Evolutionary conservation across 306 rosid genomes (phyloP), one percentile per base, ranked within the genome.

Genomic region (Vigna unguiculata): DNA sequence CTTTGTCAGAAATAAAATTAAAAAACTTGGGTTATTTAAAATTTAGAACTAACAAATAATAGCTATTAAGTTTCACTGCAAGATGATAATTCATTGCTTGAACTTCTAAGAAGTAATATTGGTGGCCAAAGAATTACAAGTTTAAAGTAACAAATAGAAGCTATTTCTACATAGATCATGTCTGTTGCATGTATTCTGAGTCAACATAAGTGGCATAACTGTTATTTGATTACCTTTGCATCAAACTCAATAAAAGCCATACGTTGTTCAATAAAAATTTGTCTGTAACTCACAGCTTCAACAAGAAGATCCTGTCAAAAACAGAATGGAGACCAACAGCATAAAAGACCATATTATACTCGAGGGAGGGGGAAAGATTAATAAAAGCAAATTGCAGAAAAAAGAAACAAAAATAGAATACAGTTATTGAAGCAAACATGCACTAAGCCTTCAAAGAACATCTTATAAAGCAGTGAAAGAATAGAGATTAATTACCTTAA

Each of bases 201-300:
- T 53, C 55, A 80, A 6, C 25, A 41, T 13, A 10, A 43, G 69
- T 58, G 66, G 40, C 78, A 76, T 52, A 60, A 72, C 7, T 47
- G 32, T 48, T 70, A 32, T 30, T 58, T 62, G 47, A 78, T 78
- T 90, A 95, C 98, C 98, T 95, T 89, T 8, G 89, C 89, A 36
- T 95, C 97, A 62, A 87, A 77, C 76, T 95, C 96, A 78, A 95
- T 74, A 45, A 70, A 77, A 53, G 90, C 70, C 97, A 95, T 83
- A 32, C 84, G 96, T 17, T 66, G 82, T 74, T 81, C 93, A 77
- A 89, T 85, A 79, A 63, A 82, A 64, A 65, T 85, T 79, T 63
- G 80, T 77, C 49, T 87, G 75, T 76, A 82, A 76, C 85, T 83
- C 75, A 82, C 85, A 61, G 91, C 88, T 69, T 90, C 92, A 69